A percentile compares a stretch with the other conserved stretches of the same genome.
Evolutionary conservation across 441 rosid species (phyloP).

Genomic region (Gossypium laxum): DNA sequence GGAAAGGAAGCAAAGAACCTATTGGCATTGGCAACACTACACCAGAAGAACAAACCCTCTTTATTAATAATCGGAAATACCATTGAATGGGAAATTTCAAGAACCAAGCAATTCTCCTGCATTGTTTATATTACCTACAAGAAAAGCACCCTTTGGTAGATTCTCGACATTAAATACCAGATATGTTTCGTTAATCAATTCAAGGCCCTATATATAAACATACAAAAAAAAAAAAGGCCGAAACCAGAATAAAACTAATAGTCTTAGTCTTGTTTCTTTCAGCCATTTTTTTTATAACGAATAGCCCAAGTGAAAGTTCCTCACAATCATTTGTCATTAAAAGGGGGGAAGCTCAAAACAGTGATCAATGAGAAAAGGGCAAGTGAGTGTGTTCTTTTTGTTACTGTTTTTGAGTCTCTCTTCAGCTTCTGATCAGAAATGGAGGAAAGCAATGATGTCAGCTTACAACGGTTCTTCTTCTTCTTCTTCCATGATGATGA

Average conservation of each 20-base stretch:
- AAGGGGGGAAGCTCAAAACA: background rate
- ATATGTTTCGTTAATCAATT: background rate
- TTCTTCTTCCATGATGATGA: slow-evolving; percentile 3
- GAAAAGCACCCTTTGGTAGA: slow-evolving; percentile 1
- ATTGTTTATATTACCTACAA: slow-evolving; percentile 14
- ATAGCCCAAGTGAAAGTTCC: background rate
- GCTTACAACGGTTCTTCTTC: background rate
- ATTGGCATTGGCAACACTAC: background rate
- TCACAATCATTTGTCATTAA: slow-evolving; percentile 6
- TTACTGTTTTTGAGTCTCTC: slow-evolving; percentile 9
- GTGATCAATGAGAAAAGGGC: background rate
- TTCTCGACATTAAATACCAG: background rate
- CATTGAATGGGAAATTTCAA: background rate
- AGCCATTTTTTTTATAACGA: background rate
- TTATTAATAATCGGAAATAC: background rate
- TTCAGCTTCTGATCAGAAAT: slow-evolving; percentile 11
- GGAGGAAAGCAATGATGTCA: slow-evolving; percentile 15
- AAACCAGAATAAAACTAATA: background rate
- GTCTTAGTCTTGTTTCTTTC: background rate
- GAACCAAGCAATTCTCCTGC: slow-evolving; percentile 20
- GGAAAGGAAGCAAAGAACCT: background rate
- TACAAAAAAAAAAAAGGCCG: background rate
- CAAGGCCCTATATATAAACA: background rate
- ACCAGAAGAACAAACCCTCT: background rate
- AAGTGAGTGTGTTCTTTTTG: background rate